These are phyloP conservation scores for Boeremia lycopersici DNA, from an alignment of 2,329 filamentous ascomycete species.

Conservation along the genomic window DNA sequence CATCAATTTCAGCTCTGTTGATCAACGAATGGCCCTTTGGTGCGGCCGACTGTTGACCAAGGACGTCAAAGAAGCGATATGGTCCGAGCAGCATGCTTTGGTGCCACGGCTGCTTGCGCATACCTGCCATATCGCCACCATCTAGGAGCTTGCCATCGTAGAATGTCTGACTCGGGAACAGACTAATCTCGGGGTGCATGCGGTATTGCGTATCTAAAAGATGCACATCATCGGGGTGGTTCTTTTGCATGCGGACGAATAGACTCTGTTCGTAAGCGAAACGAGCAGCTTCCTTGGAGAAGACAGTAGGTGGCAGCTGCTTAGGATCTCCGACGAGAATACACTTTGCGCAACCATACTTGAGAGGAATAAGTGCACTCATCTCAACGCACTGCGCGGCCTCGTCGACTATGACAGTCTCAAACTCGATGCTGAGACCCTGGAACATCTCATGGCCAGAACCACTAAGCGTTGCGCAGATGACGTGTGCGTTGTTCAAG, in stretches of 20 bases:
- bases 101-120: constrained; percentile 87
- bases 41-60: constrained; percentile 83
- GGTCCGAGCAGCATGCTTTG: constrained; percentile 79
- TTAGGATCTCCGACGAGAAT: constrained; percentile 98
- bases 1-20: constrained; percentile 84
- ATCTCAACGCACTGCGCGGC: constrained; percentile 98
- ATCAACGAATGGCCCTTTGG: constrained; percentile 85
- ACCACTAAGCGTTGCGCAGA: constrained; percentile 93
- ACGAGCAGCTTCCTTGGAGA: constrained; percentile 88
- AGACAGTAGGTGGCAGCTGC: constrained; percentile 91
- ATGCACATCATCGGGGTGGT: constrained; percentile 86
- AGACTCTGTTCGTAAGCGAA: constrained; percentile 98
- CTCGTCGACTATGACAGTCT: constrained; percentile 98
- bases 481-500: constrained; percentile 85
- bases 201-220: constrained; percentile 97
- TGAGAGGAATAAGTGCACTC: constrained; percentile 92
- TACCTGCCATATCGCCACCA: constrained; percentile 77
- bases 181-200: constrained; percentile 97
- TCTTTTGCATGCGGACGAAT: constrained; percentile 97
- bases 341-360: constrained; percentile 96
- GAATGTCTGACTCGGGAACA: constrained; percentile 88
- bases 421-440: constrained; percentile 91
- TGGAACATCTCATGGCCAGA: constrained; percentile 98
- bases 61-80: constrained; percentile 96
- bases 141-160: constrained; percentile 89